Evolutionary conservation across 306 rosid species (phyloP).

Genomic region (Abrus precatorius): DNA sequence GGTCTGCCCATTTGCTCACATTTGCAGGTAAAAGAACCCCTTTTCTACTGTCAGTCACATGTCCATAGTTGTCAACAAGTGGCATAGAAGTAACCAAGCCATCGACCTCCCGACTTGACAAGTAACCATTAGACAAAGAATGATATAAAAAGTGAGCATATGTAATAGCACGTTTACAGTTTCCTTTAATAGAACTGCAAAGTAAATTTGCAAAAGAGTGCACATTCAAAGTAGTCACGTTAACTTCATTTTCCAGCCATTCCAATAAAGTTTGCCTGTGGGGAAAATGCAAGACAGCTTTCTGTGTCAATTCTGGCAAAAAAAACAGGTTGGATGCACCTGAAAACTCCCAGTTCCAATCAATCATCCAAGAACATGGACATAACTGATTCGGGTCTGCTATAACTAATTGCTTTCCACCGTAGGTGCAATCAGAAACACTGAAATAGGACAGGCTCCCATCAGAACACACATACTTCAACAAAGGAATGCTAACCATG

Average conservation of each 20-base stretch:
- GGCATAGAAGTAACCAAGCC: slow-evolving; percentile 57
- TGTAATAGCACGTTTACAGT: slow-evolving; percentile 43
- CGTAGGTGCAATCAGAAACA: slow-evolving; percentile 34
- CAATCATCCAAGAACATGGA: slow-evolving; percentile 63
- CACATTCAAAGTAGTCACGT: slow-evolving; percentile 32
- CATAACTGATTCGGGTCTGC: slow-evolving; percentile 18
- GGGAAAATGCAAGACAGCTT: slow-evolving; percentile 40
- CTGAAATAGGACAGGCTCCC: slow-evolving; percentile 54
- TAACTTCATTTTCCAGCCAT: slow-evolving; percentile 53
- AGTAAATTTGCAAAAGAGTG: slow-evolving; percentile 46
- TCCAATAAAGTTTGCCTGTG: slow-evolving; percentile 31
- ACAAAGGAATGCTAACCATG: slow-evolving; percentile 53
- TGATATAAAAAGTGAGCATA: slow-evolving; percentile 69
- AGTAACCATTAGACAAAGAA: slow-evolving; percentile 33
- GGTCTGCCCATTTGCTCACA: slow-evolving; percentile 70
- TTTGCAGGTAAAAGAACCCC: slow-evolving; percentile 73
- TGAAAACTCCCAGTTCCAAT: slow-evolving; percentile 61
- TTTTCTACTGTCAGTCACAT: background rate
- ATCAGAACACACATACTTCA: slow-evolving; percentile 56
- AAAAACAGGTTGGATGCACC: slow-evolving; percentile 44
- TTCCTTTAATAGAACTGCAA: background rate
- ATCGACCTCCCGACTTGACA: slow-evolving; percentile 35
- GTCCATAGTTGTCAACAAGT: slow-evolving; percentile 63
- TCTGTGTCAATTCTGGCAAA: slow-evolving; percentile 63
- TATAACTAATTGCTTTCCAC: slow-evolving; percentile 31